A percentile compares a stretch with the other conserved stretches of the same genome.
Evolutionary conservation across 441 rosid species (phyloP).

Genomic region (Metrosideros polymorpha): DNA sequence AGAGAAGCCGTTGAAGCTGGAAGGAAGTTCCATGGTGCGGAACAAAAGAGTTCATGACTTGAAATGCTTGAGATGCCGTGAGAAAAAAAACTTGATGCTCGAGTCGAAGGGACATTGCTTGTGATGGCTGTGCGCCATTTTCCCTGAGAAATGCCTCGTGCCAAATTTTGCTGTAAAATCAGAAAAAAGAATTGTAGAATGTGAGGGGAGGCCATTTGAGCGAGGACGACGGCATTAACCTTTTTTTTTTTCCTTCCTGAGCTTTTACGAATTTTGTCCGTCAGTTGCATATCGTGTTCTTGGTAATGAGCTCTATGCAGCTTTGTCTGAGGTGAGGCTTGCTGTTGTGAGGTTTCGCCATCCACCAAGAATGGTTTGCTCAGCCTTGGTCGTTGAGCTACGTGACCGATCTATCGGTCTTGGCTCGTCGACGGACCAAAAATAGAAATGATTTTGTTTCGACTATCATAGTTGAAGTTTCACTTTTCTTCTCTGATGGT

Average conservation of each 20-base stretch:
- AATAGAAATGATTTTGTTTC: background rate
- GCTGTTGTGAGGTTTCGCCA: background rate
- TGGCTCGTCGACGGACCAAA: background rate
- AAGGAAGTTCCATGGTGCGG: slow-evolving; percentile 52
- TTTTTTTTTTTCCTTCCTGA: background rate
- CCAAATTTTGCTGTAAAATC: background rate
- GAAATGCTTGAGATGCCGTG: background rate
- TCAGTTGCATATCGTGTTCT: background rate
- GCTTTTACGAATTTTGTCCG: background rate
- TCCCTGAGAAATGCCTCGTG: background rate
- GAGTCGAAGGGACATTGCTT: background rate
- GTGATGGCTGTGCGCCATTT: background rate
- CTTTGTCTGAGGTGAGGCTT: background rate
- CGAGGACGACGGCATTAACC: background rate
- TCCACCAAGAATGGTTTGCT: background rate
- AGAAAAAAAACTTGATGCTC: background rate
- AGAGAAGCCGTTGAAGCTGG: slow-evolving; percentile 91
- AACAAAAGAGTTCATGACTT: slow-evolving; percentile 20
- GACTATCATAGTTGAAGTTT: background rate
- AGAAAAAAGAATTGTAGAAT: background rate
- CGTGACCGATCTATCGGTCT: background rate
- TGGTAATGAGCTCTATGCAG: background rate
- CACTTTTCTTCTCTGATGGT: background rate
- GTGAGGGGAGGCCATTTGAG: background rate
- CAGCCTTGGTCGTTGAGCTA: background rate